Conservation (phyloP, 2,329 filamentous ascomycete species). For the Ophiostoma piceae region DNA sequence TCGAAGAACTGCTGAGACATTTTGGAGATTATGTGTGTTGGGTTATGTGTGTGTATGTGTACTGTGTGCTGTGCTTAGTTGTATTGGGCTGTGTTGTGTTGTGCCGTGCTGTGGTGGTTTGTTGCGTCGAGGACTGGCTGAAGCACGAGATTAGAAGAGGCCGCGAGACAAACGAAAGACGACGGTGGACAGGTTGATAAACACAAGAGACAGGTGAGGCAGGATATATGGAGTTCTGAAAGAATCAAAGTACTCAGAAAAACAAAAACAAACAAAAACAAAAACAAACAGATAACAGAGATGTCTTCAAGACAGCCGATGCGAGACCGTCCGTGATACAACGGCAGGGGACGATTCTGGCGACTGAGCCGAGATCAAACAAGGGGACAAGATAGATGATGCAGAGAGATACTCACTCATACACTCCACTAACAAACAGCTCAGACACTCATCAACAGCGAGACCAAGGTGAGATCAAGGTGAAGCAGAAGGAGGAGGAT, state of each 20-base stretch:
- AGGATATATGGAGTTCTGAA: neutral
- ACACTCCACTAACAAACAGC: neutral
- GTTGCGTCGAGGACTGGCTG: neutral
- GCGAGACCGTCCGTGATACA: constrained; percentile 11
- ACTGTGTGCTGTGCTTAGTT: neutral
- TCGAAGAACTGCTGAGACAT: constrained; percentile 45
- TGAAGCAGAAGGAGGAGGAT: neutral
- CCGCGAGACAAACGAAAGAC: neutral
- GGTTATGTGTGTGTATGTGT: neutral
- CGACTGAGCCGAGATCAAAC: neutral
- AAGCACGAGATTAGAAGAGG: neutral
- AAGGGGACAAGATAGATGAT: neutral
- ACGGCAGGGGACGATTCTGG: neutral
- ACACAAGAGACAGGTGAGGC: neutral
- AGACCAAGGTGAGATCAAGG: neutral
- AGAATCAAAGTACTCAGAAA: neutral
- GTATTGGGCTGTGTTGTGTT: neutral
- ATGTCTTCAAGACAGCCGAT: constrained; percentile 9
- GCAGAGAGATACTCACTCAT: neutral
- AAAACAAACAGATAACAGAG: neutral
- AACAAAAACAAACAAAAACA: neutral
- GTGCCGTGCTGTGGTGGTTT: neutral
- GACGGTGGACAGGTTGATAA: neutral
- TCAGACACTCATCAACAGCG: neutral
- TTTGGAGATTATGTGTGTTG: neutral